Percentiles rank a stretch among this genome's conserved stretches.
Conservation (phyloP, 2,329 filamentous ascomycete species). For the Ilyonectria sp. region DNA sequence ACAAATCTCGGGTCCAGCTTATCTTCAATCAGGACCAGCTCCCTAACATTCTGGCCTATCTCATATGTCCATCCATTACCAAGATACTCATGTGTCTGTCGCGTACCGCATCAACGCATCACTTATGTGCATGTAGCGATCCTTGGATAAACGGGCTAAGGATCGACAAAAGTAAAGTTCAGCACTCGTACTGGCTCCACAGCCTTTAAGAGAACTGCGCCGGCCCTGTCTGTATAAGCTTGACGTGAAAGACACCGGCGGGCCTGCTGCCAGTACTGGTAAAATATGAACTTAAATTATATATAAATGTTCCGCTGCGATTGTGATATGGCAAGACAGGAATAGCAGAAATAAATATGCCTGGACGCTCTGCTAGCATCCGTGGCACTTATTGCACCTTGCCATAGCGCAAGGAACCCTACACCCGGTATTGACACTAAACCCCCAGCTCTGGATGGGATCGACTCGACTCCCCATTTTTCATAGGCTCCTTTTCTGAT, state of each 20-base stretch:
- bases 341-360: too few species aligned
- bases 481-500: conserved; percentile 5
- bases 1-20: background rate
- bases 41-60: conserved; percentile 6
- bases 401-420: too few species aligned
- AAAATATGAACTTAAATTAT: too few species aligned
- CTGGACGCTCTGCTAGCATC: too few species aligned
- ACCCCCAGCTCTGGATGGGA: background rate
- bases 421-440: background rate
- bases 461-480: conserved; percentile 17
- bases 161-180: conserved; percentile 10
- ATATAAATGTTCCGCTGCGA: too few species aligned
- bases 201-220: background rate
- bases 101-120: conserved; percentile 2
- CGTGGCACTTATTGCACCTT: too few species aligned
- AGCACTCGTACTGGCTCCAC: conserved; percentile 12
- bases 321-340: too few species aligned
- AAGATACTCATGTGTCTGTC: conserved; percentile 14
- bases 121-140: background rate
- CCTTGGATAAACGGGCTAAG: conserved; percentile 10
- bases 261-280: too few species aligned
- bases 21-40: background rate
- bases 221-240: conserved; percentile 1
- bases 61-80: background rate
- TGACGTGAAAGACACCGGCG: background rate